Evolutionary conservation across 345 rosid genomes (phyloP).

Genomic region (Gossypium raimondii): DNA sequence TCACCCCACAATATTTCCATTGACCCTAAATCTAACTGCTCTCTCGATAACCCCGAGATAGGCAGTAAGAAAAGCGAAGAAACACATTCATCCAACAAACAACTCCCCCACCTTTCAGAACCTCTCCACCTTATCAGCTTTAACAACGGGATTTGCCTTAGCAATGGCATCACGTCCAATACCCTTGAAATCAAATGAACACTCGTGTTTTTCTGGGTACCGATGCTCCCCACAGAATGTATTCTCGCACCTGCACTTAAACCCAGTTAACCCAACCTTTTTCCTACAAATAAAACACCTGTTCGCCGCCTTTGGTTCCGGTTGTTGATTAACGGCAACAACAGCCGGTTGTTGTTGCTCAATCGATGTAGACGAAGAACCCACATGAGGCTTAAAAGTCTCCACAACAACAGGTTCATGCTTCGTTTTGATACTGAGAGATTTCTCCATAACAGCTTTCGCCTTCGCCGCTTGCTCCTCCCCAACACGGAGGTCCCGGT

Average conservation of each 20-base stretch:
- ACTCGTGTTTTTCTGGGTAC: constrained; percentile 74
- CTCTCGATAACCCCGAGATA: neutral
- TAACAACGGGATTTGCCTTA: constrained; percentile 70
- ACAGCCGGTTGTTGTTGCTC: neutral
- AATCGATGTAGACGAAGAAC: neutral
- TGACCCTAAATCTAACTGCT: constrained; percentile 8
- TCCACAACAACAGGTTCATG: constrained; percentile 11
- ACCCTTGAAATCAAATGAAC: constrained; percentile 73
- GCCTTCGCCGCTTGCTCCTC: constrained; percentile 64
- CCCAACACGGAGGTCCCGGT: constrained; percentile 43
- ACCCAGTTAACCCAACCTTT: constrained; percentile 76
- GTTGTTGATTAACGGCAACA: neutral
- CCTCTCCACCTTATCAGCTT: constrained; percentile 69
- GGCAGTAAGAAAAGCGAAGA: neutral
- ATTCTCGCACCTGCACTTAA: constrained; percentile 71
- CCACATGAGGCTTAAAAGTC: constrained; percentile 7
- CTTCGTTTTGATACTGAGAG: constrained; percentile 33
- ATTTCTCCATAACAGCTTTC: constrained; percentile 59
- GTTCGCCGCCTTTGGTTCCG: constrained; percentile 26
- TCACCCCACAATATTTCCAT: constrained; percentile 1
- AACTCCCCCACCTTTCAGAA: constrained; percentile 38
- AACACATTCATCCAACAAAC: constrained; percentile 6
- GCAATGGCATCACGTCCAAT: constrained; percentile 64
- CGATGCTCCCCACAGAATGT: constrained; percentile 76
- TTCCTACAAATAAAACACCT: constrained; percentile 71